A percentile compares a stretch with the other conserved stretches of the same genome.
These are phyloP conservation scores for Papilionanthe hybrid DNA, from an alignment of 116 monocot genomes.

Conservation along the genomic window DNA sequence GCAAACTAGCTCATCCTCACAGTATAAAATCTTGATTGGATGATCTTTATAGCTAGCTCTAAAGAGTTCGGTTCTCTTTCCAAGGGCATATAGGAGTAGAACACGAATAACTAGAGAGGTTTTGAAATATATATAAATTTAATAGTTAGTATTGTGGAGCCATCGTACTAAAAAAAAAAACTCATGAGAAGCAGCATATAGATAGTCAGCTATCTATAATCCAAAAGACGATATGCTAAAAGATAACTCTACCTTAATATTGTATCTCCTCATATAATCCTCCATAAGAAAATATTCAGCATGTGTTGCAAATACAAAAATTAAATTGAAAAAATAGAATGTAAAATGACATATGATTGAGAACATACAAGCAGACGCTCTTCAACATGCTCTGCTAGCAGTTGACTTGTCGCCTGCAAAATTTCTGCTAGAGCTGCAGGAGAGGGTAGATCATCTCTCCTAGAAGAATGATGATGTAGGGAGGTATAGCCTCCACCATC, in stretches of 20 bases:
- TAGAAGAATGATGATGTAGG: constrained; percentile 19
- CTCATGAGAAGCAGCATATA: not conserved
- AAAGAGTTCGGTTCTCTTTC: not conserved
- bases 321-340: not conserved
- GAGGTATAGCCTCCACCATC: constrained; percentile 14
- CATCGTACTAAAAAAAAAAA: not conserved
- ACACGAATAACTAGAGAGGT: not conserved
- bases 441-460: constrained; percentile 48
- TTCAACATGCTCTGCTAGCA: constrained; percentile 51
- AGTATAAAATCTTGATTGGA: not conserved
- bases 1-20: not conserved
- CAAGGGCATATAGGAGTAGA: not conserved
- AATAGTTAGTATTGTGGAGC: not conserved
- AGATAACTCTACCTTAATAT: not conserved
- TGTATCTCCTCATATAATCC: not conserved
- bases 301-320: not conserved
- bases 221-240: not conserved
- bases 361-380: constrained; percentile 35
- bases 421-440: constrained; percentile 58
- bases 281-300: not conserved
- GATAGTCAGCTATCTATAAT: not conserved
- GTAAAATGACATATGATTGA: not conserved
- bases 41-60: not conserved
- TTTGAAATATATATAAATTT: not conserved
- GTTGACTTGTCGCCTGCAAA: constrained; percentile 42